Evolutionary conservation across 371 early-diverging fungal genomes (phyloP), one percentile per base, ranked within the genome.

Genomic region (Actinomortierella ambigua): DNA sequence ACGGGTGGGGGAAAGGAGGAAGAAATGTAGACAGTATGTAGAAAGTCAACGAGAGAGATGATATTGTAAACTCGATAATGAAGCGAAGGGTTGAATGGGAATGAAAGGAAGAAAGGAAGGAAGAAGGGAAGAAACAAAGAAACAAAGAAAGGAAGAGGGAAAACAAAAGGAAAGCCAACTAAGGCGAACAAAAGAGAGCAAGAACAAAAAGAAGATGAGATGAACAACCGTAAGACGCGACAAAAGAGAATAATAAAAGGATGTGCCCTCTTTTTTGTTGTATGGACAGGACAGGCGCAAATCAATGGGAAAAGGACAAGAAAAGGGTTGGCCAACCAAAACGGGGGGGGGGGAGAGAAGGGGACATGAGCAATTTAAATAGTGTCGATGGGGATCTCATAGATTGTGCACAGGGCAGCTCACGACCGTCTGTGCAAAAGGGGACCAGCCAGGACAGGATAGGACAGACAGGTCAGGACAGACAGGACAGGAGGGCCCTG

Each of bases 21-120:
- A 53, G 61, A 47, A 15, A 15, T 26, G 27, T 48, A 11, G 42
- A 53, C 41, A n/a, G n/a, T n/a, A n/a, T n/a, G n/a, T 11, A 41
- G 41, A 41, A 41, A 41, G 41, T 41, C 11, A 41, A 41, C 8
- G 41, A 41, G 15, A 41, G 41, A 11, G 41, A 41, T 8, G 15
- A 41, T n/a, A n/a, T n/a, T n/a, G n/a, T n/a, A 46, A 9, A 46
- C 49, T 54, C 50, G 43, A 28, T 55, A 41, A 27, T 34, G 48
- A 20, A 50, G 29, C 41, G 15, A 48, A 50, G 28, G 48, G 39
- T 34, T 50, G 28, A 18, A 48, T 18, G 24, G 23, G 34, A 22
- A 53, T n/a, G 23, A 20, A 1, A 5, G 11, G 14, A 18, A 27
- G 50, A 17, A 49, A 61, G 29, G 54, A 13, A 43, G 40, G 47